Percentiles rank a stretch among this genome's conserved stretches.
These are phyloP conservation scores for Penicillium cosmopolitanum DNA, from an alignment of 495 filamentous ascomycete species.

Conservation along the genomic window DNA sequence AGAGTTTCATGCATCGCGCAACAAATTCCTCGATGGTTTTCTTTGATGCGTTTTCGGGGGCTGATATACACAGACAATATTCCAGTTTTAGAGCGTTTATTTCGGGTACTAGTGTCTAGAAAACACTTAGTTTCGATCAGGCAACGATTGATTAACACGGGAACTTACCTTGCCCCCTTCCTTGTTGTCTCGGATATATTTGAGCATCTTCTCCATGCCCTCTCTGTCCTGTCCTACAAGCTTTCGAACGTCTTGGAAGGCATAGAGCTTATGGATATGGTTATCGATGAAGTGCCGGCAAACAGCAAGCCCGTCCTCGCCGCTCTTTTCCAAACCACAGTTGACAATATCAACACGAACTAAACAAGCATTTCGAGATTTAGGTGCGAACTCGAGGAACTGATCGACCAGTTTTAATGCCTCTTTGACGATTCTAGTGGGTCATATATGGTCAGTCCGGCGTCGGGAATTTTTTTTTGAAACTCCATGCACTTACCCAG, in stretches of 20 bases:
- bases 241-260: slow-evolving; percentile 57
- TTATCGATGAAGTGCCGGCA: slow-evolving; percentile 54
- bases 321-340: slow-evolving; percentile 32
- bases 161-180: slow-evolving; percentile 38
- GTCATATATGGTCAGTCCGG: slow-evolving; percentile 15
- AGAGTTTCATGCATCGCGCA: slow-evolving; percentile 50
- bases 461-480: background rate
- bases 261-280: slow-evolving; percentile 54
- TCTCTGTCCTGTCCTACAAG: slow-evolving; percentile 45
- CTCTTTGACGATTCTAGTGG: slow-evolving; percentile 36
- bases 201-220: slow-evolving; percentile 41
- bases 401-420: slow-evolving; percentile 37
- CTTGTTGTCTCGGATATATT: slow-evolving; percentile 33
- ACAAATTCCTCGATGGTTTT: slow-evolving; percentile 49
- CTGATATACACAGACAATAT: slow-evolving; percentile 56
- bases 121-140: slow-evolving; percentile 8
- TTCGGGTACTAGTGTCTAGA: slow-evolving; percentile 34
- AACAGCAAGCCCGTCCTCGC: slow-evolving; percentile 41
- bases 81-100: slow-evolving; percentile 62
- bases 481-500: slow-evolving; percentile 35
- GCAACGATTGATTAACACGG: background rate
- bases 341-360: slow-evolving; percentile 39
- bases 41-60: slow-evolving; percentile 35
- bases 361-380: slow-evolving; percentile 55
- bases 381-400: slow-evolving; percentile 38